Conservation (phyloP, 2,329 filamentous ascomycete species). For the Alternaria sp. region DNA sequence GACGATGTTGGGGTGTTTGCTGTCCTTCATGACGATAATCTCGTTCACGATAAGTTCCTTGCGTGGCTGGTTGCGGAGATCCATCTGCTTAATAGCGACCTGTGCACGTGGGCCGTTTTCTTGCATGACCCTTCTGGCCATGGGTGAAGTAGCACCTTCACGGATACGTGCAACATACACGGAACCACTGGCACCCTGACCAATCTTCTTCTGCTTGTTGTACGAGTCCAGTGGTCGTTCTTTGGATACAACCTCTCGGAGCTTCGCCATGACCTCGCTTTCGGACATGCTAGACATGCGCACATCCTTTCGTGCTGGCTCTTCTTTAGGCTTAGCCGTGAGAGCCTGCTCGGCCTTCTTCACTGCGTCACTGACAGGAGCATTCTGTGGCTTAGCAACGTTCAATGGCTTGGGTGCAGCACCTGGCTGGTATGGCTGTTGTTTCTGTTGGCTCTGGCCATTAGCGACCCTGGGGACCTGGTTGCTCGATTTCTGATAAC, state of each 20-base stretch:
- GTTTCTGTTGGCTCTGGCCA: constrained; percentile 49
- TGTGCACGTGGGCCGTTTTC: constrained; percentile 83
- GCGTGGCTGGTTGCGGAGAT: constrained; percentile 92
- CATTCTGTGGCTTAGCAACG: constrained; percentile 58
- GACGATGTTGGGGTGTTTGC: constrained; percentile 97
- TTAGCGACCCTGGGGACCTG: constrained; percentile 57
- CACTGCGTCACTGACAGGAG: constrained; percentile 71
- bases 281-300: constrained; percentile 99
- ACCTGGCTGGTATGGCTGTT: constrained; percentile 48
- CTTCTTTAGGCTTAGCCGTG: constrained; percentile 74
- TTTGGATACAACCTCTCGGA: constrained; percentile 94
- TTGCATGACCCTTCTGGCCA: constrained; percentile 80
- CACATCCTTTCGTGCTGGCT: constrained; percentile 84
- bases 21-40: constrained; percentile 99
- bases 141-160: constrained; percentile 81
- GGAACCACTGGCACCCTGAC: constrained; percentile 95
- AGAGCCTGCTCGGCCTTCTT: constrained; percentile 91
- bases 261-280: constrained; percentile 93
- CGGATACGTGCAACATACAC: constrained; percentile 98
- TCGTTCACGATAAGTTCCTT: constrained; percentile 99
- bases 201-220: constrained; percentile 99
- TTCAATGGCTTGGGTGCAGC: constrained; percentile 65
- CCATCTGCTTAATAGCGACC: constrained; percentile 99
- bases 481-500: constrained; percentile 46
- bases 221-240: constrained; percentile 95